Conservation (phyloP, 768 basidiomycete species). For the Lactarius deliciosus region DNA sequence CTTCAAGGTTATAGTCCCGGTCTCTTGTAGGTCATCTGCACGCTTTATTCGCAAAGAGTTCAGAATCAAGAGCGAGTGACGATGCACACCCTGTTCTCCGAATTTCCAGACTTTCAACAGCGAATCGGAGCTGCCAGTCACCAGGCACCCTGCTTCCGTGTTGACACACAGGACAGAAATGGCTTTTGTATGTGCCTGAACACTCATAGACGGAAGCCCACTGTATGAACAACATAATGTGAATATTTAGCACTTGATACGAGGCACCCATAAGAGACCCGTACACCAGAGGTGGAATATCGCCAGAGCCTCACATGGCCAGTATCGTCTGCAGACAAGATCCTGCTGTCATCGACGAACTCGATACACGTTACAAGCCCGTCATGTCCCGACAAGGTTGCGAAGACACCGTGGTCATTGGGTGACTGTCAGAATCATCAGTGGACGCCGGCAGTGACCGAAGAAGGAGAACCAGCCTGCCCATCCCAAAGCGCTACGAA, state of each 20-base stretch:
- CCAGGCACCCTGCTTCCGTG: conserved; percentile 42
- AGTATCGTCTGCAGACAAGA: conserved; percentile 75
- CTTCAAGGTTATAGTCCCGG: conserved; percentile 61
- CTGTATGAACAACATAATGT: conserved; percentile 41
- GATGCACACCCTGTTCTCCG: conserved; percentile 36
- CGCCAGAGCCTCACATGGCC: conserved; percentile 70
- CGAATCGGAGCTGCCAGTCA: conserved; percentile 84
- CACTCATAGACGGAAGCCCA: conserved; percentile 48
- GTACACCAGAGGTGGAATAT: conserved; percentile 36
- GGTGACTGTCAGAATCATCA: conserved; percentile 20
- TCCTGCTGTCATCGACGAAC: conserved; percentile 51
- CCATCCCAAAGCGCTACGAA: conserved; percentile 61
- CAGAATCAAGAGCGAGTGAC: conserved; percentile 3
- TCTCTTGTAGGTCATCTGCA: conserved; percentile 33
- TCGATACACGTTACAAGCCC: conserved; percentile 74
- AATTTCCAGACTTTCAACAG: conserved; percentile 73
- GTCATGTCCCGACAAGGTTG: conserved; percentile 75
- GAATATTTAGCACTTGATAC: conserved; percentile 23
- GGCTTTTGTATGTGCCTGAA: conserved; percentile 64
- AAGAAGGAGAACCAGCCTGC: conserved; percentile 37
- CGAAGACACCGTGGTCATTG: conserved; percentile 53
- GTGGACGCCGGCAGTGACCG: conserved; percentile 7
- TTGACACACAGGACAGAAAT: conserved; percentile 65
- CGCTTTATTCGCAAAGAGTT: neutral
- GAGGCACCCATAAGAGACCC: conserved; percentile 38